Percentiles rank a stretch among this genome's conserved stretches.
phyloP scores from a whole-genome alignment of 495 filamentous ascomycete species.

The Daldinia vernicosa region DNA sequence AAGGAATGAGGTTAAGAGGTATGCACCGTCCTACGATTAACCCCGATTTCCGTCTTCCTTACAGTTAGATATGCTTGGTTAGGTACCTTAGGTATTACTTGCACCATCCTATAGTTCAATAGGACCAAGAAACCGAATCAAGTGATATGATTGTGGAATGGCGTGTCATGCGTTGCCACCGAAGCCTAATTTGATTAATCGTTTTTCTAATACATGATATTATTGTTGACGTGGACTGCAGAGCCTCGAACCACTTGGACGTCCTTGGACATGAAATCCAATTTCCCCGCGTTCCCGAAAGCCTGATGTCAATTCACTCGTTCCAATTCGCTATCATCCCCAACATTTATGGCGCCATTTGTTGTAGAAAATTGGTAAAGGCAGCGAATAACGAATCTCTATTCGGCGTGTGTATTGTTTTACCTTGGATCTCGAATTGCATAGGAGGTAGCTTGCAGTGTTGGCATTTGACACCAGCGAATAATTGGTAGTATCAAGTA shows the following conservation, averaged over 20 bases:
- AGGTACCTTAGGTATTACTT: no score
- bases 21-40: no score
- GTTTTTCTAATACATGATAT: not conserved
- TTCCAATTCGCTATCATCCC: not conserved
- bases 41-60: no score
- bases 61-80: no score
- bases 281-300: not conserved
- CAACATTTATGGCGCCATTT: not conserved
- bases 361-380: not conserved
- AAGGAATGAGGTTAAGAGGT: no score
- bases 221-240: not conserved
- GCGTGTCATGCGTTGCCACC: not conserved
- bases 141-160: not conserved
- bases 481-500: not conserved
- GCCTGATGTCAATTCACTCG: not conserved
- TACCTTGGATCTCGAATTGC: not conserved
- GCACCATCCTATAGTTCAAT: no score
- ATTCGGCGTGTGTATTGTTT: not conserved
- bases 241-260: not conserved
- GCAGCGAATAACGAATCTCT: not conserved
- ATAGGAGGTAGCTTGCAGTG: not conserved
- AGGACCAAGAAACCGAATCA: not conserved
- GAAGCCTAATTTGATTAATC: not conserved
- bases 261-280: not conserved
- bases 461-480: not conserved